Evolutionary conservation across 2,329 filamentous ascomycete species (phyloP).

Genomic region (Alternaria sp.): DNA sequence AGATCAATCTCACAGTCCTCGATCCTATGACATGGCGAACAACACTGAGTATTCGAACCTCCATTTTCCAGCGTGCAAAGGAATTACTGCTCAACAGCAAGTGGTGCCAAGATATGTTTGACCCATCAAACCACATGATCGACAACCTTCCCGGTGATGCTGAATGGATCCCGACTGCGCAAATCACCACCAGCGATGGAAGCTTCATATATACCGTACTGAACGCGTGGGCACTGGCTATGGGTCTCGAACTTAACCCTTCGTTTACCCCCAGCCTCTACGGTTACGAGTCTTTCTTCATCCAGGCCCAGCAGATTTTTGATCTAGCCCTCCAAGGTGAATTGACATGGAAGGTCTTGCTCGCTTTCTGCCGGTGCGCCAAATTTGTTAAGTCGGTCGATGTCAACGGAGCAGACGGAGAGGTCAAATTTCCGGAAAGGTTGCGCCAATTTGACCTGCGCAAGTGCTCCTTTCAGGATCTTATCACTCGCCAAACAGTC

Average conservation of each 20-base stretch:
- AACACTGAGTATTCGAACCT: neutral
- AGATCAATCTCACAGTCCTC: conserved; percentile 14
- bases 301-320: conserved; percentile 14
- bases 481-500: neutral
- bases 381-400: conserved; percentile 7
- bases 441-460: conserved; percentile 16
- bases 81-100: neutral
- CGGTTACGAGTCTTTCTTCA: conserved; percentile 9
- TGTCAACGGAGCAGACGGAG: neutral
- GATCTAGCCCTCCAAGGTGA: conserved; percentile 4
- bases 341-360: conserved; percentile 20
- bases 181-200: neutral
- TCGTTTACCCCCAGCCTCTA: conserved; percentile 5
- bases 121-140: neutral
- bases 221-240: conserved; percentile 29
- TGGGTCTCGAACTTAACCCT: conserved; percentile 22
- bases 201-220: conserved; percentile 16
- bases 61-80: neutral
- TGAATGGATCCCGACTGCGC: conserved; percentile 14
- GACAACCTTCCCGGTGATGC: neutral
- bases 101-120: conserved; percentile 5
- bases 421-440: neutral
- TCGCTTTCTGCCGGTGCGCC: conserved; percentile 18
- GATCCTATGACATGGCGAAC: conserved; percentile 17
- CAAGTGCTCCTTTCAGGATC: neutral